Conservation (phyloP, 2,329 filamentous ascomycete species). For the Paecilomyces niveus region DNA sequence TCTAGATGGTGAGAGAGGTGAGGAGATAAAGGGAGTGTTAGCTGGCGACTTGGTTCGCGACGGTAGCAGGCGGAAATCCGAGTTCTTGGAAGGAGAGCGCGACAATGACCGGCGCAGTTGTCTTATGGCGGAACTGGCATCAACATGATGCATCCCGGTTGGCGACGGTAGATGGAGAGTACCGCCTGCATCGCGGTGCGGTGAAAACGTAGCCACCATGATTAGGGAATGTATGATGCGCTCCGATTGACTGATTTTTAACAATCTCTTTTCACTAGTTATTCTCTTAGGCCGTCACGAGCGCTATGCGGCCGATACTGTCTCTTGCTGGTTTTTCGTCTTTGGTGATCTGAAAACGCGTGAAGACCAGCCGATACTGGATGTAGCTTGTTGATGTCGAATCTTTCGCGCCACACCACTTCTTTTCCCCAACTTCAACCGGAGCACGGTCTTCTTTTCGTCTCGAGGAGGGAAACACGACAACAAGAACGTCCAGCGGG, state of each 20-base stretch:
- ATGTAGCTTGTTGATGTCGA: too few relatives aligned
- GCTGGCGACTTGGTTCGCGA: slow-evolving; percentile 45
- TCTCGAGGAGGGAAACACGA: not conserved
- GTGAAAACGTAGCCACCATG: slow-evolving; percentile 44
- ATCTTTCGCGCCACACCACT: not conserved
- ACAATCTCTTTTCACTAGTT: not conserved
- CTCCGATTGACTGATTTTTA: not conserved
- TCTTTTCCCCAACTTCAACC: not conserved
- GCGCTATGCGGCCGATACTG: not conserved
- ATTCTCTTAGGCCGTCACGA: not conserved
- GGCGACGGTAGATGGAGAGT: slow-evolving; percentile 83
- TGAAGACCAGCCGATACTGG: not conserved
- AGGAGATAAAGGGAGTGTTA: slow-evolving; percentile 42
- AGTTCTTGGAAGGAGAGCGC: slow-evolving; percentile 79
- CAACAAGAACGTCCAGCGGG: not conserved
- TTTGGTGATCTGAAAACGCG: not conserved
- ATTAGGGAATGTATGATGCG: slow-evolving; percentile 7
- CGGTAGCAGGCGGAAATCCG: slow-evolving; percentile 58
- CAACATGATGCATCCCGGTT: slow-evolving; percentile 72
- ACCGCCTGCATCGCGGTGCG: slow-evolving; percentile 54
- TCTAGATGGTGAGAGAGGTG: slow-evolving; percentile 53
- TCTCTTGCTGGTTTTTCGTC: not conserved
- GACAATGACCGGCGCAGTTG: slow-evolving; percentile 82
- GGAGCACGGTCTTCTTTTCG: not conserved
- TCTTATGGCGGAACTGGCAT: slow-evolving; percentile 73